These are phyloP conservation scores for Scheffersomyces illinoinensis DNA, from an alignment of 1,139 yeast genomes.

Conservation along the genomic window DNA sequence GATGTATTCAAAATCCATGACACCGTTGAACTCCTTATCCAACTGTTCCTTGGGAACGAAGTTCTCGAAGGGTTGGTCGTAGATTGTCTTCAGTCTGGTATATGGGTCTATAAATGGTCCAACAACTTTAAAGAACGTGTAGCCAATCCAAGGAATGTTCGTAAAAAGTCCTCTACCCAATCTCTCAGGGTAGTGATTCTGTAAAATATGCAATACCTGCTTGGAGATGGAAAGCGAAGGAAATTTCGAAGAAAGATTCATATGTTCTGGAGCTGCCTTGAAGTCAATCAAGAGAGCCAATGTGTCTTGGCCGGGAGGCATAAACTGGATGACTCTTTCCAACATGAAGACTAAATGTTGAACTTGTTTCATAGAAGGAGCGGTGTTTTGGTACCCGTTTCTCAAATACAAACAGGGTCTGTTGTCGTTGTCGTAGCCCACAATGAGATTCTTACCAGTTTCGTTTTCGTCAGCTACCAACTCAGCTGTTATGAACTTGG, in stretches of 20 bases:
- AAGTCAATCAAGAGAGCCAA: constrained; percentile 88
- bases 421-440: constrained; percentile 86
- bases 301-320: constrained; percentile 96
- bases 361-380: constrained; percentile 82
- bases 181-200: constrained; percentile 75
- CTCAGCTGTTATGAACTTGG: constrained; percentile 58
- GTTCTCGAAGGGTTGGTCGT: constrained; percentile 48
- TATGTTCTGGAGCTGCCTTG: constrained; percentile 54
- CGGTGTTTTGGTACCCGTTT: constrained; percentile 93
- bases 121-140: constrained; percentile 47
- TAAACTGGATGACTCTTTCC: constrained; percentile 85
- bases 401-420: constrained; percentile 88
- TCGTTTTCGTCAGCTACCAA: constrained; percentile 69
- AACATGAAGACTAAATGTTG: constrained; percentile 90
- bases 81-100: constrained; percentile 50
- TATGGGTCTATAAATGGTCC: constrained; percentile 53
- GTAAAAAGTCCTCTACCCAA: constrained; percentile 49
- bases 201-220: constrained; percentile 82
- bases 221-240: constrained; percentile 50
- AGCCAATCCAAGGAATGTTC: constrained; percentile 50
- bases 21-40: constrained; percentile 49
- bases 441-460: constrained; percentile 84
- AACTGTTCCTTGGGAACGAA: constrained; percentile 48
- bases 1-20: constrained; percentile 42
- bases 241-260: constrained; percentile 42